Conservation (phyloP, 2,329 filamentous ascomycete species). For the Pseudogymnoascus verrucosus region DNA sequence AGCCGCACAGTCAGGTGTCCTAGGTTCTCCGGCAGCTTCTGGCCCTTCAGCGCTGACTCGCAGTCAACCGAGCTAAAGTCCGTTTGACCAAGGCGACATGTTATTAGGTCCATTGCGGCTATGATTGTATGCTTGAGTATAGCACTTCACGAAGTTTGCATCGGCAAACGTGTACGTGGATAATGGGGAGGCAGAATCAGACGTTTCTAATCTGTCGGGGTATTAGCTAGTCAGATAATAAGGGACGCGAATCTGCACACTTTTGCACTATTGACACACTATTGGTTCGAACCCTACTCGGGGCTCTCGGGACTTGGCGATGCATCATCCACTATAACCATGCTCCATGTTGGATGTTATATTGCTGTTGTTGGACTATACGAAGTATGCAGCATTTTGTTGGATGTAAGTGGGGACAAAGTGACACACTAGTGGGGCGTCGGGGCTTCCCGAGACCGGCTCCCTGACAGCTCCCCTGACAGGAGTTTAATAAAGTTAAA, state of each 20-base stretch:
- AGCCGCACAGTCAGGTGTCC: background rate
- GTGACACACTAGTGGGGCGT: background rate
- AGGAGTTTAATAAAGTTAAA: background rate
- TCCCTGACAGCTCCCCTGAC: background rate
- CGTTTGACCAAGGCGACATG: background rate
- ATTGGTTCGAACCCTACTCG: background rate
- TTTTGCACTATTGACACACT: background rate
- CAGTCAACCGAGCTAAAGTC: constrained; percentile 30
- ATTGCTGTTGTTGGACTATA: too few relatives aligned
- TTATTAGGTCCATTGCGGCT: background rate
- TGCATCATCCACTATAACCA: background rate
- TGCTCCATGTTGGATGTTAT: too few relatives aligned
- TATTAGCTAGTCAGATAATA: background rate
- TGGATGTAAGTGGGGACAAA: background rate
- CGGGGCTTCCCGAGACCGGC: background rate
- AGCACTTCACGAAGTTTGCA: background rate
- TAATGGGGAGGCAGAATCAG: background rate
- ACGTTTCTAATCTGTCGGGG: background rate
- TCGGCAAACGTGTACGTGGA: background rate
- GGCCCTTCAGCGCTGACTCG: constrained; percentile 42
- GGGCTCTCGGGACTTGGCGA: background rate
- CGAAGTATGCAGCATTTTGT: too few relatives aligned
- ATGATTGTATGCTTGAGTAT: background rate
- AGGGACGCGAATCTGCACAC: background rate
- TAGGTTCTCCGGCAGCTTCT: constrained; percentile 44